Conservation (phyloP, 2,329 filamentous ascomycete genomes). For the Fusarium sp. region DNA sequence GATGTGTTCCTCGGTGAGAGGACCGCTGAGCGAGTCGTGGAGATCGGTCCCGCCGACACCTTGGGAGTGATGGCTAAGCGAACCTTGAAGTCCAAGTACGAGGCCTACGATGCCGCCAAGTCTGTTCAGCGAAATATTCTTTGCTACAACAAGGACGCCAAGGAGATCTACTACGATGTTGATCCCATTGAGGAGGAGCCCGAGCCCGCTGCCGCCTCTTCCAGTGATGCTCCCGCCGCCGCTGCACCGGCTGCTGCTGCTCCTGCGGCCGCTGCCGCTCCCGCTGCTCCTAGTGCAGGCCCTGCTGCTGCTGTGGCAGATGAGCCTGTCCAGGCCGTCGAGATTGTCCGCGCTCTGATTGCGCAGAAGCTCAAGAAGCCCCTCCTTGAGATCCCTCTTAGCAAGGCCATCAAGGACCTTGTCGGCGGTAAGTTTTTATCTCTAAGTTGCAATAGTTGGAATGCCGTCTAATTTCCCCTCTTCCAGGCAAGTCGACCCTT, state of each 20-base stretch:
- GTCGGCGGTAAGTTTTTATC: conserved; percentile 78
- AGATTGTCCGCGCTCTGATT: conserved; percentile 87
- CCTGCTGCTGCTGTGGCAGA: conserved; percentile 88
- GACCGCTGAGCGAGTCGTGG: conserved; percentile 94
- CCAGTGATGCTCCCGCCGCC: conserved; percentile 58
- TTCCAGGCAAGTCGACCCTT: conserved; percentile 89
- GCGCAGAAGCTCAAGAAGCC: conserved; percentile 98
- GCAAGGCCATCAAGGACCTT: conserved; percentile 97
- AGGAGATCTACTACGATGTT: conserved; percentile 99
- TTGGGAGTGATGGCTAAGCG: conserved; percentile 97
- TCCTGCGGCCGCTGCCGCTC: conserved; percentile 62
- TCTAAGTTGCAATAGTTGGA: background rate
- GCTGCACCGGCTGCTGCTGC: conserved; percentile 63
- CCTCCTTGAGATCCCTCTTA: conserved; percentile 84
- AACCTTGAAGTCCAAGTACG: conserved; percentile 95
- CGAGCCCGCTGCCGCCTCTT: conserved; percentile 63
- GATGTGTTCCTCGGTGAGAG: conserved; percentile 99
- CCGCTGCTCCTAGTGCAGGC: conserved; percentile 75
- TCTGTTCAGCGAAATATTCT: conserved; percentile 97
- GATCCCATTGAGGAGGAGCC: conserved; percentile 93
- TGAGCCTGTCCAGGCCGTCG: conserved; percentile 83
- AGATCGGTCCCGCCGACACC: conserved; percentile 96
- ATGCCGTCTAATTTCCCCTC: conserved; percentile 20
- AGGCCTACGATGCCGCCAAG: conserved; percentile 96
- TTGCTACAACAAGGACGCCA: conserved; percentile 99